Base-by-base conservation (phyloP, 208 protist species). In the Blechomonas ayalai region DNA sequence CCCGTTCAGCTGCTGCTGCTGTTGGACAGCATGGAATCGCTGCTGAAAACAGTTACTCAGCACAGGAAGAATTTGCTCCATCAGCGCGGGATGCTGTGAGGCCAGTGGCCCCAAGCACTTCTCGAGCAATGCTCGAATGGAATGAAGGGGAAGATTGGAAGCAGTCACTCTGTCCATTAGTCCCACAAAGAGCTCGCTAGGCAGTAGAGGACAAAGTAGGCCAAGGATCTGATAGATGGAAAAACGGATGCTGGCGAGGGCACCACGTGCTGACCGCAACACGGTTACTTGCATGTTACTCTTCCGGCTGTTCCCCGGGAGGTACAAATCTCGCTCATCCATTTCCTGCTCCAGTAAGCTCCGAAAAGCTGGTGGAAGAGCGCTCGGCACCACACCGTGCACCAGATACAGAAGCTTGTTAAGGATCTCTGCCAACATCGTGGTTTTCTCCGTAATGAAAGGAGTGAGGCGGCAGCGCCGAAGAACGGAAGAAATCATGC, bases 211-310 rank as follows among this genome's bases (percentile, higher is more conserved):
- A 33, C 68, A 62, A 24, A 90, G 40, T 3, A 58, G 28, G 7
- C 74, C 82, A 27, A 87, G 63, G 0, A 86, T 39, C 29, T 92
- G 76, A 42, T 92, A 92, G 12, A 88, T 15, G 20, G 62, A 35
- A 13, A 77, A 37, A 7, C 83, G 83, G 2, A 86, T 60, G 41
- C 62, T 64, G 48, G 65, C 50, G 3, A 92, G 59, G 8, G 40
- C 27, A 3, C 41, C 23, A 25, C 77, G 63, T 6, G 79, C 67
- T 9, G 25, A 26, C 16, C 62, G 22, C n/a, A n/a, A n/a, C n/a
- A n/a, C n/a, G n/a, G n/a, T n/a, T 8, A 75, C 41, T 8, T 26
- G 29, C 13, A 38, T 35, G 10, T 43, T 42, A 42, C 72, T 79
- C 28, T 48, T 47, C 9, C 69, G 76, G 33, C 45, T 49, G 18